phyloP scores from a whole-genome alignment of 1,284 basidiomycete genomes.

The Exobasidium cylindrosporum region DNA sequence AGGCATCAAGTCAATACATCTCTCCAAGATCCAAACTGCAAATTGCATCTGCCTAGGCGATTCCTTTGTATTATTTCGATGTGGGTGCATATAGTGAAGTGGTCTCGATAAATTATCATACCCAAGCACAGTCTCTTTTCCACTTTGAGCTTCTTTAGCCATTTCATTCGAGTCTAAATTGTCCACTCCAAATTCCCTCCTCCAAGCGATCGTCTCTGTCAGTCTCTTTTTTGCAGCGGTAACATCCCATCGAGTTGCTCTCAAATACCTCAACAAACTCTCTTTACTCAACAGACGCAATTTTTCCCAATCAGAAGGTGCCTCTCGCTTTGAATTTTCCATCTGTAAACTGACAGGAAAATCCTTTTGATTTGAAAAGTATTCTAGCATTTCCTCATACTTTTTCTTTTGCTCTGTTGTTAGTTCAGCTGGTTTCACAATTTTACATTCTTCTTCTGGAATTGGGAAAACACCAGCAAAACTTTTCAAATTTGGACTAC shows the following conservation, averaged over 20 bases:
- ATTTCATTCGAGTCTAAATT: constrained; percentile 45
- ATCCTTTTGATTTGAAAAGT: constrained; percentile 31
- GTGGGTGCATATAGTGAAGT: constrained; percentile 57
- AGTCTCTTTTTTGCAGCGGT: constrained; percentile 50
- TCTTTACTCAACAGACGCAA: constrained; percentile 49
- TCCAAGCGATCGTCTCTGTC: constrained; percentile 56
- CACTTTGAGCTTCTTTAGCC: constrained; percentile 53
- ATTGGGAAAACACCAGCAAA: constrained; percentile 36
- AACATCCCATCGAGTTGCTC: constrained; percentile 57
- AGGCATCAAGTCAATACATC: constrained; percentile 55
- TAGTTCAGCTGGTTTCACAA: constrained; percentile 25
- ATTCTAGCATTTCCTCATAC: constrained; percentile 35
- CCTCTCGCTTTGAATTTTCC: constrained; percentile 20
- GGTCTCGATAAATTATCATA: constrained; percentile 56
- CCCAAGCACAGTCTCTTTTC: constrained; percentile 56
- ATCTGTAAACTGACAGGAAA: constrained; percentile 33
- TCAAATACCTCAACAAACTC: constrained; percentile 53
- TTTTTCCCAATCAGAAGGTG: constrained; percentile 52
- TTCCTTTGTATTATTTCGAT: constrained; percentile 49
- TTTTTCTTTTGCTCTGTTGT: constrained; percentile 33
- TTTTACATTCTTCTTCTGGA: constrained; percentile 34
- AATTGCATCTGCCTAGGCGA: constrained; percentile 55
- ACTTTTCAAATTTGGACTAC: not conserved
- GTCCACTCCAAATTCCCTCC: constrained; percentile 56
- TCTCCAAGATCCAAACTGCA: constrained; percentile 57